Base-by-base conservation (phyloP, 768 basidiomycete genomes). In the Leccinum uliginosum region DNA sequence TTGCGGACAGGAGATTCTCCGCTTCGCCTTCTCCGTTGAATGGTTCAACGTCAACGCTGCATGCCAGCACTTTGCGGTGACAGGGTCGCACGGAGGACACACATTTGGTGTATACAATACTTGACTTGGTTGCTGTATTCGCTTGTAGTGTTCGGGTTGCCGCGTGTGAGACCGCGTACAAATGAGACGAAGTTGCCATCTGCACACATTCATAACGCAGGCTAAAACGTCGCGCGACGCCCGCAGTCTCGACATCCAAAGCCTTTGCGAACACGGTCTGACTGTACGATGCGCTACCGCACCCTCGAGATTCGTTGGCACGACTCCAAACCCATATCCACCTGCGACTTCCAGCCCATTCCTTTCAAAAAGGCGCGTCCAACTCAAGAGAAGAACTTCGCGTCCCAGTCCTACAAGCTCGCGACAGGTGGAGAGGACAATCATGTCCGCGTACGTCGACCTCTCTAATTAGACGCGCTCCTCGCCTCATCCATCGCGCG, bases 381-480 rank as follows among this genome's bases (percentile, higher is more conserved):
- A 3, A 54, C 63, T 17, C 80, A 84, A 60, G 76, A 77, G 60
- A 77, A 74, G 70, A 79, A 75, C 60, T 89, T 81, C 68, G 80
- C 82, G 9, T 76, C 78, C 19, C 87, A 92, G 75, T 74, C 84
- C n/a, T 98, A 97, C 76, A 82, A 89, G 62, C 77, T 99, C 19
- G 97, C 94, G 1, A 98, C 97, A 0, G 93, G 86, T 12, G 97
- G 97, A 47, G 96, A 96, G 68, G 97, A 99, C 68, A 97, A 94
- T 66, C 89, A 95, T 76, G 93, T 99, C 66, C 79, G 97, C 71
- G 95, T 97, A 67, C 74, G 95, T 85, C 49, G 52, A 59, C 54
- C 43, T 50, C 38, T 57, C 29, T 2, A 8, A 26, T 51, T 45
- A 26, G 57, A 61, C 61, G 56, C 62, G 62, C 40, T 51, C 51